These are phyloP conservation scores for Solanum boliviense DNA, from an alignment of 257 asterid genomes.

Conservation along the genomic window DNA sequence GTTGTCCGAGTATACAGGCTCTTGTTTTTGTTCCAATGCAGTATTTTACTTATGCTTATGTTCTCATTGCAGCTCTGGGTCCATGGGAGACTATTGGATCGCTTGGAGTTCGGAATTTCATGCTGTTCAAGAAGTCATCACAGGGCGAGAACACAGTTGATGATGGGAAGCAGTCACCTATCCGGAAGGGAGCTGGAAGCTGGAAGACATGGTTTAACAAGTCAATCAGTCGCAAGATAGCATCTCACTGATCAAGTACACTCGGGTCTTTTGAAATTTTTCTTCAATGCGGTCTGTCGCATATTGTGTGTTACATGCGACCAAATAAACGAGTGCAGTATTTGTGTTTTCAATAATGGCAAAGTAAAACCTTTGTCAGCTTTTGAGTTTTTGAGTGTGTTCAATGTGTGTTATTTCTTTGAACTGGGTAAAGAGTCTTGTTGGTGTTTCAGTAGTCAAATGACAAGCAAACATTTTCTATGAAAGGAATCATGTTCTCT, in stretches of 20 bases:
- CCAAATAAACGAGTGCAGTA: background rate
- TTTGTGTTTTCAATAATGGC: background rate
- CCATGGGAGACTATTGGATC: conserved; percentile 92
- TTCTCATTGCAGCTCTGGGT: conserved; percentile 39
- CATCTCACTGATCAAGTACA: conserved; percentile 24
- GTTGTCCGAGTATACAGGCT: background rate
- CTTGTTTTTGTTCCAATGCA: background rate
- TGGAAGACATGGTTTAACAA: conserved; percentile 63
- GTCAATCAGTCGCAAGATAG: conserved; percentile 38
- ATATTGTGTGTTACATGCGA: background rate
- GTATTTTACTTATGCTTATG: background rate
- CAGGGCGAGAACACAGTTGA: conserved; percentile 16
- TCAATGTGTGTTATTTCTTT: background rate
- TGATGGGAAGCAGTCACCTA: conserved; percentile 12
- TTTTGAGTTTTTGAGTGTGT: background rate
- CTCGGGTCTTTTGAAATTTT: background rate
- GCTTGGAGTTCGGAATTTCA: conserved; percentile 61
- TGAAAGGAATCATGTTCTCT: background rate
- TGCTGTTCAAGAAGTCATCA: conserved; percentile 75
- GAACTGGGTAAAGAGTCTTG: background rate
- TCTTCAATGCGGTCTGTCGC: background rate
- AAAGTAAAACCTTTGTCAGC: background rate
- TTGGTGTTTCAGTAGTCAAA: background rate
- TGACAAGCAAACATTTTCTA: background rate
- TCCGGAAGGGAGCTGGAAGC: conserved; percentile 41